Base-by-base conservation (phyloP, 495 filamentous ascomycete genomes). In the Penicillium malachiteum region DNA sequence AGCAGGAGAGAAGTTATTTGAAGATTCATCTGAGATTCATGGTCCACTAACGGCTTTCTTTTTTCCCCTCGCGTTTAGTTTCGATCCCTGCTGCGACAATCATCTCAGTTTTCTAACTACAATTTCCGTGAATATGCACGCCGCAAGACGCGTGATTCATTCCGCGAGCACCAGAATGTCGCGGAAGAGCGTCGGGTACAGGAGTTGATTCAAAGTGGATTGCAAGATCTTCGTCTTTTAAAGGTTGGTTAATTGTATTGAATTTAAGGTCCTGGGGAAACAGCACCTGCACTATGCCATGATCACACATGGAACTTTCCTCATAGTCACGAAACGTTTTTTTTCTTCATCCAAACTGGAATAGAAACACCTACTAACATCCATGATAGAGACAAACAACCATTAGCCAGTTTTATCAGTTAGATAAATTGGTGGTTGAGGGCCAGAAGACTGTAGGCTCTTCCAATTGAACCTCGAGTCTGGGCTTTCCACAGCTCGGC, bases 121-220 rank as follows among this genome's bases (percentile, higher is more conserved):
- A 97, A 97, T 72, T 98, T 96, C 81, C 84, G 94, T 68, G 93
- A 97, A 63, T 98, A 97, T 74, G 92, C 95, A 31, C 89, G 84
- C 68, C 86, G 95, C 54, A 83, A 94, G 66, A 93, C 94, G 62
- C 78, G 78, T 64, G 94, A 96, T 77, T 84, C 89, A 9, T 98
- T 98, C 70, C 82, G 89, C 53, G 92, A 93, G 70, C 81, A 95
- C 67, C 69, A 79, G 53, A 80, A 79, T 52, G 76, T 77, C 56
- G 78, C 81, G 11, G 83, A 89, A 55, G 92, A 94, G 42, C 78
- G 92, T 58, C 77, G 79, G 73, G 81, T 95, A 69, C 91, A 97
- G 70, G 90, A 94, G 67, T 74, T 96, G 67, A 81, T 97, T 58
- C 91, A 97, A 71, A 87, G 86, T 63, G 94, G 94, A 7, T 66